Conservation (phyloP, 2,329 filamentous ascomycete genomes). For the Colletotrichum euphorbiae region DNA sequence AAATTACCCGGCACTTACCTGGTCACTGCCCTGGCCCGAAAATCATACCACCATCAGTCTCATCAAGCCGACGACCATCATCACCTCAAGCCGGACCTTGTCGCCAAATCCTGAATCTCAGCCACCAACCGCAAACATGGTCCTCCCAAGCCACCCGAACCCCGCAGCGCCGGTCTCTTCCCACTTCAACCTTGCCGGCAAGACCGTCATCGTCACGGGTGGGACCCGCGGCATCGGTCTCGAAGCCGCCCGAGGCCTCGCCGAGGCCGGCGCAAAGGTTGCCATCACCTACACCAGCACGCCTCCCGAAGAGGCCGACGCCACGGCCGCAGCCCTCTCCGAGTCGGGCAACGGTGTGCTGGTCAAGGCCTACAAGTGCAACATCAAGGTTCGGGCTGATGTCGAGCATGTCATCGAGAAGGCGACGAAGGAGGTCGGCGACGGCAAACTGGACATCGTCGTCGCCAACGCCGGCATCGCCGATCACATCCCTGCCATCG, state of each 20-base stretch:
- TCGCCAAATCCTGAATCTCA: not conserved
- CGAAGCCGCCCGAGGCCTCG: conserved; percentile 30
- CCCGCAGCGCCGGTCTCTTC: conserved; percentile 30
- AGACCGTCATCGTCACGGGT: conserved; percentile 34
- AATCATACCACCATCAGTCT: not conserved
- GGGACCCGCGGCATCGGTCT: conserved; percentile 33
- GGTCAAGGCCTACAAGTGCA: conserved; percentile 52
- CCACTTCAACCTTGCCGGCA: conserved; percentile 38
- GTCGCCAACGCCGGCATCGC: conserved; percentile 57
- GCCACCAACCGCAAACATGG: conserved; percentile 9
- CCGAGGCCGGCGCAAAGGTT: conserved; percentile 33
- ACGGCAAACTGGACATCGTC: conserved; percentile 53
- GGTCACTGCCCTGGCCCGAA: conserved; percentile 8
- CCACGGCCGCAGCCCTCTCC: conserved; percentile 27
- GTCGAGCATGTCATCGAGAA: conserved; percentile 45
- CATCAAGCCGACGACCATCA: not conserved
- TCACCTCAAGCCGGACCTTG: not conserved
- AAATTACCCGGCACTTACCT: conserved; percentile 17
- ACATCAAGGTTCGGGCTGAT: conserved; percentile 48
- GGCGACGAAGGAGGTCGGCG: conserved; percentile 49
- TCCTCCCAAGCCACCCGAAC: conserved; percentile 32
- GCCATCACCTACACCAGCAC: conserved; percentile 39
- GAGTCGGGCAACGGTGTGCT: conserved; percentile 35
- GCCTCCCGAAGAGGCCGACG: conserved; percentile 27
- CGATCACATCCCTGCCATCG: conserved; percentile 50